Percentiles rank a stretch among this genome's conserved stretches.
Conservation (phyloP, 768 basidiomycete genomes). For the Tulasnella sp. region DNA sequence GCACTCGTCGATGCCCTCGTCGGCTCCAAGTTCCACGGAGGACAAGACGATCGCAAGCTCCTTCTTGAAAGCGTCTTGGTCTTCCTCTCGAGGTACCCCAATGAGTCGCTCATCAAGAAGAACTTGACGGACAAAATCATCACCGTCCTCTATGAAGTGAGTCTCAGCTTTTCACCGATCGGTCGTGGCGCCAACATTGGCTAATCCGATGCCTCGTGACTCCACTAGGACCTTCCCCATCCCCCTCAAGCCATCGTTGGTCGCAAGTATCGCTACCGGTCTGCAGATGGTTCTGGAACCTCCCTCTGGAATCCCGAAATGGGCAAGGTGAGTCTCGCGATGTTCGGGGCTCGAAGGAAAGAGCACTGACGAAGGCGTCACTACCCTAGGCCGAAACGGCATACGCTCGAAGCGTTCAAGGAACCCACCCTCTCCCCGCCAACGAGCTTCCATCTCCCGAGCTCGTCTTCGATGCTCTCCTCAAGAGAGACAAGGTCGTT, state of each 20-base stretch:
- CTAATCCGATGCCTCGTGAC: slow-evolving; percentile 31
- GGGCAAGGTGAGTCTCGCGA: slow-evolving; percentile 38
- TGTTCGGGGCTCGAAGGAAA: too few species aligned
- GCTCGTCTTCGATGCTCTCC: slow-evolving; percentile 41
- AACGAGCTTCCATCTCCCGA: slow-evolving; percentile 48
- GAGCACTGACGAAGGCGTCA: background rate
- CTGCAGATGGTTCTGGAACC: slow-evolving; percentile 59
- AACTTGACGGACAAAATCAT: slow-evolving; percentile 29
- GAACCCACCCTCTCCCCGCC: slow-evolving; percentile 41
- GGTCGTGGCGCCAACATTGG: background rate
- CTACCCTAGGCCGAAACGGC: slow-evolving; percentile 37
- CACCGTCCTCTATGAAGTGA: slow-evolving; percentile 45
- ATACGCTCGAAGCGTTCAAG: slow-evolving; percentile 55
- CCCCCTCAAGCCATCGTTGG: slow-evolving; percentile 69
- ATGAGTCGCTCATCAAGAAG: slow-evolving; percentile 32
- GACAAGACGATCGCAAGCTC: slow-evolving; percentile 8
- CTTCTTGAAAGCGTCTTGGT: slow-evolving; percentile 32
- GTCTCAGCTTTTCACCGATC: background rate
- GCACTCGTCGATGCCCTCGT: background rate
- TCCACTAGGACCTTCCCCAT: slow-evolving; percentile 58
- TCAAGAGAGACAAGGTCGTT: slow-evolving; percentile 34
- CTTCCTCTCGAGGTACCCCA: slow-evolving; percentile 12
- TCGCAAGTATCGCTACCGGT: slow-evolving; percentile 52
- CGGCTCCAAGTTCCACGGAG: background rate
- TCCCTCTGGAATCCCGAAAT: slow-evolving; percentile 51